Conservation (phyloP, 164 flowering plant species). For the Macadamia integrifolia region DNA sequence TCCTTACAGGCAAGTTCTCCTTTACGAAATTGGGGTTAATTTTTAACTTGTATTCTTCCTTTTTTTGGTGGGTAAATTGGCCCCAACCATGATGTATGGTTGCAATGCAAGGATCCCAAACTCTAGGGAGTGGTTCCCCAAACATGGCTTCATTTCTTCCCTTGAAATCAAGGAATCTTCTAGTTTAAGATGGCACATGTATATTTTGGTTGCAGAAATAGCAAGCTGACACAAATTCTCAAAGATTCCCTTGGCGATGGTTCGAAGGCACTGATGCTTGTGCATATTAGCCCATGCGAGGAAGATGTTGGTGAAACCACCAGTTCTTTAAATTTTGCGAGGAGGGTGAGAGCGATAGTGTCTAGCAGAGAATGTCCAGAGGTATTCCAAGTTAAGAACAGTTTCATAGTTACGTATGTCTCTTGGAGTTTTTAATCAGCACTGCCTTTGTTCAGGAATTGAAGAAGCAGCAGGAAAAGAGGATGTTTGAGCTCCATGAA, state of each 20-base stretch:
- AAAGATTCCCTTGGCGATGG: conserved; percentile 70
- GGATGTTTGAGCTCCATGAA: conserved; percentile 40
- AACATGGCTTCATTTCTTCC: not conserved
- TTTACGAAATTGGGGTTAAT: not conserved
- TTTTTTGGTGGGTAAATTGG: no score
- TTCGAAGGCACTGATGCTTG: conserved; percentile 77
- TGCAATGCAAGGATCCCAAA: not conserved
- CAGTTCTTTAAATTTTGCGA: conserved; percentile 66
- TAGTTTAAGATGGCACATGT: conserved; percentile 6
- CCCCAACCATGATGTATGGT: not conserved
- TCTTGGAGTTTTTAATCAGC: not conserved
- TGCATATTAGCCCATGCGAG: conserved; percentile 61
- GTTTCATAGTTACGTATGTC: not conserved
- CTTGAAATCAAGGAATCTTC: not conserved
- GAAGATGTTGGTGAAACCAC: conserved; percentile 65
- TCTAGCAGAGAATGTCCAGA: conserved; percentile 43
- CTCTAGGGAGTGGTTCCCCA: no score
- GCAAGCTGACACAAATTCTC: conserved; percentile 83
- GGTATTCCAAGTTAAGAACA: conserved; percentile 23
- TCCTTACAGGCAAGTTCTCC: conserved; percentile 62
- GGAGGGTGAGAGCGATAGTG: conserved; percentile 61
- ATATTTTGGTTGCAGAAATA: conserved; percentile 54
- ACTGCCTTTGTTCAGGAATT: conserved; percentile 34
- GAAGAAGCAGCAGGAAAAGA: conserved; percentile 44
- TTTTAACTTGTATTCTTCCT: no score